Conservation (phyloP, 208 protist genomes). For the Crithidia fasciculata region DNA sequence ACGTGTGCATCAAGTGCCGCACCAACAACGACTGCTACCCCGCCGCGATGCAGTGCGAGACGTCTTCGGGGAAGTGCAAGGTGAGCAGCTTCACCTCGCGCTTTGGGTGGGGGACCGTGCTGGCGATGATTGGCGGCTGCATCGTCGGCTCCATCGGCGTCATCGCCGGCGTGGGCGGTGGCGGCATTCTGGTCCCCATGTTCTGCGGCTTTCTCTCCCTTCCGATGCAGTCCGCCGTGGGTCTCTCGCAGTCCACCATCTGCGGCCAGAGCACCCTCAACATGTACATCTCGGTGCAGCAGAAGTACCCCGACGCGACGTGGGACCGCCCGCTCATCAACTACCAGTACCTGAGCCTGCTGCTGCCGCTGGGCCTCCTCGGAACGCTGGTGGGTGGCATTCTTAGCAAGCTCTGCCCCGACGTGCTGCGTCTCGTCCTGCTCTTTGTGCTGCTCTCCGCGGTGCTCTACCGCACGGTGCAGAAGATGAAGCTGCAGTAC, state of each 20-base stretch:
- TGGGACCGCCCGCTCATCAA: constrained; percentile 84
- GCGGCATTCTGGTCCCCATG: constrained; percentile 87
- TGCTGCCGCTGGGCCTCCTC: constrained; percentile 76
- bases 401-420: constrained; percentile 77
- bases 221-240: constrained; percentile 70
- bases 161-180: constrained; percentile 82
- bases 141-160: constrained; percentile 72
- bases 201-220: constrained; percentile 59
- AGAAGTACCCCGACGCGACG: constrained; percentile 51
- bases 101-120: constrained; percentile 31
- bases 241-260: constrained; percentile 86
- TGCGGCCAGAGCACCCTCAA: constrained; percentile 85
- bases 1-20: constrained; percentile 54
- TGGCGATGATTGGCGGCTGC: constrained; percentile 65
- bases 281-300: constrained; percentile 60
- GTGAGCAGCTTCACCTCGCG: constrained; percentile 37
- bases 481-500: constrained; percentile 72
- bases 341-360: constrained; percentile 82
- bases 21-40: constrained; percentile 67
- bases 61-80: constrained; percentile 48
- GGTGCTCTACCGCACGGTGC: constrained; percentile 68
- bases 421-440: constrained; percentile 76
- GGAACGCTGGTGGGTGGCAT: constrained; percentile 79
- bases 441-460: constrained; percentile 68
- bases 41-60: constrained; percentile 53